Conservation (phyloP, 106 monocot genomes). For the Alisma plantagoaquatica region DNA sequence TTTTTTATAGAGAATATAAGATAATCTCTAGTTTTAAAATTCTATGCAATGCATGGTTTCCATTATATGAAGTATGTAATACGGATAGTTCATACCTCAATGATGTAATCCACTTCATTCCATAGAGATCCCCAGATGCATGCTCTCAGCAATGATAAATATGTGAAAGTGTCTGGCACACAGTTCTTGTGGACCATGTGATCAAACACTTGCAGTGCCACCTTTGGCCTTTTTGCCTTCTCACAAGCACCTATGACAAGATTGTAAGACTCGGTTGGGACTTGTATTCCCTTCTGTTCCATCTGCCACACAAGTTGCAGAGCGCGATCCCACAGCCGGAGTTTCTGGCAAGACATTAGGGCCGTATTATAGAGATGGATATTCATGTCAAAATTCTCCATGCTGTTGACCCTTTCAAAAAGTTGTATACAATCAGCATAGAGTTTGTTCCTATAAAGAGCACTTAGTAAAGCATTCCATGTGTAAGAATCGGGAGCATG, state of each 20-base stretch:
- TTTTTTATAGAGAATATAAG: no score
- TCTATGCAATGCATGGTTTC: no score
- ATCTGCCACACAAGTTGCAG: constrained; percentile 86
- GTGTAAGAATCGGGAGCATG: constrained; percentile 68
- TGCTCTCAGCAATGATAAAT: constrained; percentile 62
- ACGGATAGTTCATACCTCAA: constrained; percentile 44
- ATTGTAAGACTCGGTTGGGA: constrained; percentile 63
- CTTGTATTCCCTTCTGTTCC: constrained; percentile 54
- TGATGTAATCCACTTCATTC: constrained; percentile 53
- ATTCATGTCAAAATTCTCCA: constrained; percentile 24
- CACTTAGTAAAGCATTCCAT: constrained; percentile 72
- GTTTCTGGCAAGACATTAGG: constrained; percentile 72
- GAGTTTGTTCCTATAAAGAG: constrained; percentile 50
- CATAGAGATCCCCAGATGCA: constrained; percentile 93
- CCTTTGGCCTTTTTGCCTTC: constrained; percentile 59
- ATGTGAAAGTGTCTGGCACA: constrained; percentile 72
- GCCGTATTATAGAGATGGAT: constrained; percentile 57
- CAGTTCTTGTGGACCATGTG: constrained; percentile 62
- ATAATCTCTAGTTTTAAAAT: no score
- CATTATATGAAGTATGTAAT: no score
- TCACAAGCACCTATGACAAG: constrained; percentile 80
- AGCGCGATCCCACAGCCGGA: constrained; percentile 70
- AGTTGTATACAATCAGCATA: constrained; percentile 47
- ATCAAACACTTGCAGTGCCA: constrained; percentile 74
- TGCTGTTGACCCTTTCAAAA: constrained; percentile 44